Conservation (phyloP, 176 grass and related monocot genomes). For the Phoenix dactylifera region DNA sequence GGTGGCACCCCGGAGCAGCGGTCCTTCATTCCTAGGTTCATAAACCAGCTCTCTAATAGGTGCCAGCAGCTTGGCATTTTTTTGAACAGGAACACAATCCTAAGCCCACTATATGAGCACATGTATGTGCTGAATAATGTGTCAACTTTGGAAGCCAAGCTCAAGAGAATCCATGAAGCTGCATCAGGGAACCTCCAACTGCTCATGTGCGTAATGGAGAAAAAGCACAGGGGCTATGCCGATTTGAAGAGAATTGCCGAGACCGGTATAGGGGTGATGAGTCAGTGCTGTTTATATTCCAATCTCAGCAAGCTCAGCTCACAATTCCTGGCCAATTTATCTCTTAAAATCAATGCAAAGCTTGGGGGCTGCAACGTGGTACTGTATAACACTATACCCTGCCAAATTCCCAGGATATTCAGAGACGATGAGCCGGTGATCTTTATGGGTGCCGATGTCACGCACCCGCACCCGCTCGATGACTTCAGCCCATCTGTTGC, state of each 20-base stretch:
- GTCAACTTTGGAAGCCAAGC: conserved; percentile 54
- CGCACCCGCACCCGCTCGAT: conserved; percentile 88
- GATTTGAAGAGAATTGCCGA: conserved; percentile 90
- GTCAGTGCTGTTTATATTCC: conserved; percentile 90
- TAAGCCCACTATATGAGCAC: conserved; percentile 62
- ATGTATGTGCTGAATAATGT: conserved; percentile 81
- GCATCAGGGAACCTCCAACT: conserved; percentile 71
- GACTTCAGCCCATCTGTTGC: conserved; percentile 81
- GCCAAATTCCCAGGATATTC: conserved; percentile 70
- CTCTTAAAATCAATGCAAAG: conserved; percentile 90
- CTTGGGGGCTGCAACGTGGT: conserved; percentile 70
- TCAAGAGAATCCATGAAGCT: conserved; percentile 67
- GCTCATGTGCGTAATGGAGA: conserved; percentile 84
- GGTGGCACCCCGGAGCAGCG: conserved; percentile 69
- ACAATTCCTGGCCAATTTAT: conserved; percentile 75
- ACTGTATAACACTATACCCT: conserved; percentile 71
- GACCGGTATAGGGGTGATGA: conserved; percentile 73
- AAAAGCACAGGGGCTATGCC: conserved; percentile 64
- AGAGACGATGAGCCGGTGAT: conserved; percentile 60
- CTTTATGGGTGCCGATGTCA: conserved; percentile 95
- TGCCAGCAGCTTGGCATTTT: conserved; percentile 82
- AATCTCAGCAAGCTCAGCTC: conserved; percentile 58
- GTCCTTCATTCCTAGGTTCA: conserved; percentile 59
- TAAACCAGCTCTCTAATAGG: conserved; percentile 56
- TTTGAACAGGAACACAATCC: conserved; percentile 58